Evolutionary conservation across 768 basidiomycete species (phyloP).

Genomic region (Mycena metata): DNA sequence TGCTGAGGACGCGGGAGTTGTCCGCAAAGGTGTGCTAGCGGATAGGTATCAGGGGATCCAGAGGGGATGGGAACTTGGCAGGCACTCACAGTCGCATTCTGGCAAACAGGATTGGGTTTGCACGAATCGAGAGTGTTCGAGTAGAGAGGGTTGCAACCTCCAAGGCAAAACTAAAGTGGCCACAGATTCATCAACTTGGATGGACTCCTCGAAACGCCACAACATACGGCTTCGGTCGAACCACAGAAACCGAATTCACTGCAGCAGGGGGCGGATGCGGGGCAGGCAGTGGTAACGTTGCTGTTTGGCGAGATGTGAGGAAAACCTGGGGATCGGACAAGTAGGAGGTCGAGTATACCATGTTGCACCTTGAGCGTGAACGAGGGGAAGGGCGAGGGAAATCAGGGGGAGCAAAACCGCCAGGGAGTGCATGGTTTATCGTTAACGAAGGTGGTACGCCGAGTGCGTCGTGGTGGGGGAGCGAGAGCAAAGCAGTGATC

Average conservation of each 20-base stretch:
- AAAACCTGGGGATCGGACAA: background rate
- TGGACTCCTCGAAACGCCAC: background rate
- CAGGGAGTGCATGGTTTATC: slow-evolving; percentile 38
- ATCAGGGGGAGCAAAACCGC: slow-evolving; percentile 38
- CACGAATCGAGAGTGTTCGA: slow-evolving; percentile 78
- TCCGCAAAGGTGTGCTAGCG: slow-evolving; percentile 72
- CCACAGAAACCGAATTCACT: slow-evolving; percentile 73
- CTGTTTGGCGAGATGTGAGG: slow-evolving; percentile 42
- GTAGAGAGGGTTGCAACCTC: slow-evolving; percentile 86
- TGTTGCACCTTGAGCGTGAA: slow-evolving; percentile 33
- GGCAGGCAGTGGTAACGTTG: slow-evolving; percentile 60
- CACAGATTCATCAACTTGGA: slow-evolving; percentile 3
- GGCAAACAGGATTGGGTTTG: slow-evolving; percentile 78
- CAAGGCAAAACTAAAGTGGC: slow-evolving; percentile 75
- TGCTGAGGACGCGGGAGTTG: slow-evolving; percentile 74
- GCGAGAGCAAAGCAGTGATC: slow-evolving; percentile 15
- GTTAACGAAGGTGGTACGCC: slow-evolving; percentile 35
- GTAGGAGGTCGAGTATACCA: slow-evolving; percentile 23
- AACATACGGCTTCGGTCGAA: slow-evolving; percentile 54
- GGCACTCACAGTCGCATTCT: slow-evolving; percentile 66
- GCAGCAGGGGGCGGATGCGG: slow-evolving; percentile 63
- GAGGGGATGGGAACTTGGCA: background rate
- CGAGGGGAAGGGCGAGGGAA: slow-evolving; percentile 35
- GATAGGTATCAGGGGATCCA: slow-evolving; percentile 14
- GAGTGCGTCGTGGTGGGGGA: slow-evolving; percentile 34